Conservation (phyloP, 2,329 filamentous ascomycete genomes). For the Fusarium hainanense region DNA sequence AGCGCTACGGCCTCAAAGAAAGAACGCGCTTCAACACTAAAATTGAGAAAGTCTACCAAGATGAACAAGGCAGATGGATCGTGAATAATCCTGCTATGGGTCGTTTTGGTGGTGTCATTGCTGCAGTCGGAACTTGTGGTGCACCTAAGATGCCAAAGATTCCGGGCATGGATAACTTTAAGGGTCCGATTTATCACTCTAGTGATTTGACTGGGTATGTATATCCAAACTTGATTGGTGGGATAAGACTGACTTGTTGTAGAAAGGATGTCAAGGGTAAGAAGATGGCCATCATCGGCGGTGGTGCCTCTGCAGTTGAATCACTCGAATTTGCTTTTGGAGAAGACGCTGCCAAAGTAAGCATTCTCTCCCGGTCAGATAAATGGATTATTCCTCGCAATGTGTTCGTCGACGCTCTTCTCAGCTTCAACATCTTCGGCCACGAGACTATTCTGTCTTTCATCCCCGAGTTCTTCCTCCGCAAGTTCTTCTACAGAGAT, state of each 20-base stretch:
- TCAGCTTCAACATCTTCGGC: conserved; percentile 83
- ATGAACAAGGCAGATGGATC: conserved; percentile 77
- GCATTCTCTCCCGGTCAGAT: conserved; percentile 79
- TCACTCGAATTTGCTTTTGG: conserved; percentile 81
- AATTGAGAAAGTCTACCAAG: conserved; percentile 76
- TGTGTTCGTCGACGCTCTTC: conserved; percentile 75
- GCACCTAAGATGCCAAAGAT: conserved; percentile 79
- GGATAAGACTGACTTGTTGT: too few species aligned
- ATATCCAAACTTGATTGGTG: too few species aligned
- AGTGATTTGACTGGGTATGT: conserved; percentile 75
- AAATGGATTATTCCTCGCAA: conserved; percentile 92
- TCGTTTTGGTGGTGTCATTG: conserved; percentile 81
- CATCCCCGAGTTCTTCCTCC: conserved; percentile 80
- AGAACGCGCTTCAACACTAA: conserved; percentile 78
- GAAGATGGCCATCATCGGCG: conserved; percentile 79
- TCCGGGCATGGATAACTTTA: conserved; percentile 76
- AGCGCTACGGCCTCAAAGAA: conserved; percentile 75
- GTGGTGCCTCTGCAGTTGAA: conserved; percentile 84
- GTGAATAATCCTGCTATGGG: conserved; percentile 78
- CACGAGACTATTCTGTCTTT: conserved; percentile 80
- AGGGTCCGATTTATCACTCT: conserved; percentile 79
- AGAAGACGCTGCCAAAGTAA: conserved; percentile 73
- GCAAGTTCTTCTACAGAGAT: conserved; percentile 85
- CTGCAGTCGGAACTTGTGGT: conserved; percentile 83
- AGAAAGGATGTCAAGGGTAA: conserved; percentile 78